These are phyloP conservation scores for Hygrophila difformis DNA, from an alignment of 257 asterid genomes.

Conservation along the genomic window DNA sequence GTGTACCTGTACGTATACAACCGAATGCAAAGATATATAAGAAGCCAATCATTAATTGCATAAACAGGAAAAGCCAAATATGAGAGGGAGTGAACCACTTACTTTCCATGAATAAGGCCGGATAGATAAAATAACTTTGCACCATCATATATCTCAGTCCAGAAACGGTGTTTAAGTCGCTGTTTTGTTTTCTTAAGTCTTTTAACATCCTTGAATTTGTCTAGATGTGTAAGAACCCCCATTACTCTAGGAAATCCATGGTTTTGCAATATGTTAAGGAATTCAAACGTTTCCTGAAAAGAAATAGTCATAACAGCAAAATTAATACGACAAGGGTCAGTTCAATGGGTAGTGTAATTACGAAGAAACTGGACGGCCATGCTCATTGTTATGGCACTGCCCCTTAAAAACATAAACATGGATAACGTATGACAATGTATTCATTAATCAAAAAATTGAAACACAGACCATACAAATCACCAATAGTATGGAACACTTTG, in stretches of 20 bases:
- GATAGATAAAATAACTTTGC: slow-evolving; percentile 92
- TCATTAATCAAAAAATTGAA: too few relatives aligned
- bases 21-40: slow-evolving; percentile 13
- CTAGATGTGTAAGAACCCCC: slow-evolving; percentile 99
- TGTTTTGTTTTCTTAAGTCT: slow-evolving; percentile 92
- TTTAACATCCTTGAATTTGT: slow-evolving; percentile 91
- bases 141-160: slow-evolving; percentile 99
- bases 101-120: slow-evolving; percentile 97
- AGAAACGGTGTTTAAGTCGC: slow-evolving; percentile 92
- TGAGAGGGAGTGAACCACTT: slow-evolving; percentile 24
- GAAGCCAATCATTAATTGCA: slow-evolving; percentile 2
- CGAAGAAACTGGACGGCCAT: too few relatives aligned
- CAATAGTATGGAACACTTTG: too few relatives aligned
- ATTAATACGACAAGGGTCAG: neutral
- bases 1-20: slow-evolving; percentile 55
- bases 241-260: slow-evolving; percentile 97
- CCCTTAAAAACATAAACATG: neutral
- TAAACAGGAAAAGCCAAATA: slow-evolving; percentile 5
- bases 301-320: slow-evolving; percentile 6
- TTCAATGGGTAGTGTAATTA: neutral
- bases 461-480: too few relatives aligned
- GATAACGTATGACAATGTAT: too few relatives aligned
- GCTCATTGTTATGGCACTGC: too few relatives aligned
- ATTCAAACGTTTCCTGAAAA: slow-evolving; percentile 90
- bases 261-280: slow-evolving; percentile 90